Evolutionary conservation across 371 early-diverging fungal species (phyloP).

Genomic region (Mucor sp.): DNA sequence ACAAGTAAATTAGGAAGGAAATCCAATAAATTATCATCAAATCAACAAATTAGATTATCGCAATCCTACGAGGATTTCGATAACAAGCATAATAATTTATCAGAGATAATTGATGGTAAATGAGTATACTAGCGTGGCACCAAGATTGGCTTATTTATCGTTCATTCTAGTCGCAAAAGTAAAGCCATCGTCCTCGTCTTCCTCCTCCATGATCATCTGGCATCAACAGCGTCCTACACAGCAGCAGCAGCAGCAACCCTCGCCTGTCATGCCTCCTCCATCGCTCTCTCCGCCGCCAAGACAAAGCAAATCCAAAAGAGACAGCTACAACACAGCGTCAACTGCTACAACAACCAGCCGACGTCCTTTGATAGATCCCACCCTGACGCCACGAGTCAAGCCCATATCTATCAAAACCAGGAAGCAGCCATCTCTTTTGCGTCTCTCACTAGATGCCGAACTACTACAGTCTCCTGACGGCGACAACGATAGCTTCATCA

Average conservation of each 20-base stretch:
- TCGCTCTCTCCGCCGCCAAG: conserved; percentile 31
- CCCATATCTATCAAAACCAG: conserved; percentile 16
- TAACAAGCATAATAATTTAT: not conserved
- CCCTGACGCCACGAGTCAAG: conserved; percentile 11
- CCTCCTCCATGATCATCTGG: not conserved
- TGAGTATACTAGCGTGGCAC: not conserved
- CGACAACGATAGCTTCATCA: conserved; percentile 15
- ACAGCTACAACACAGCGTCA: not conserved
- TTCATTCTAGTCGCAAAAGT: not conserved
- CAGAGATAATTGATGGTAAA: not conserved
- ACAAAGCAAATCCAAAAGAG: conserved; percentile 19
- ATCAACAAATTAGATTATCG: conserved; percentile 14
- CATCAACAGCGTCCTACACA: not conserved
- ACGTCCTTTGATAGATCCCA: conserved; percentile 12
- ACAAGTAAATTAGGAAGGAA: conserved; percentile 17
- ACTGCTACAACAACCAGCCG: not conserved
- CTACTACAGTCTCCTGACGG: conserved; percentile 14
- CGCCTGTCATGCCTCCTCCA: conserved; percentile 7
- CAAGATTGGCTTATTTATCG: not conserved
- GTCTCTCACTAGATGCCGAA: conserved; percentile 43
- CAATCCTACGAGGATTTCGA: conserved; percentile 17
- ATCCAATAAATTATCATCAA: not conserved
- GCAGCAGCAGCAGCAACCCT: conserved; percentile 2
- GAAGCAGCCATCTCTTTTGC: conserved; percentile 25
- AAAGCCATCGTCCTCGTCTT: not conserved